Percentiles rank a stretch among this genome's conserved stretches.
These are phyloP conservation scores for Trichophyton benhamiae DNA, from an alignment of 2,329 filamentous ascomycete species.

Conservation along the genomic window DNA sequence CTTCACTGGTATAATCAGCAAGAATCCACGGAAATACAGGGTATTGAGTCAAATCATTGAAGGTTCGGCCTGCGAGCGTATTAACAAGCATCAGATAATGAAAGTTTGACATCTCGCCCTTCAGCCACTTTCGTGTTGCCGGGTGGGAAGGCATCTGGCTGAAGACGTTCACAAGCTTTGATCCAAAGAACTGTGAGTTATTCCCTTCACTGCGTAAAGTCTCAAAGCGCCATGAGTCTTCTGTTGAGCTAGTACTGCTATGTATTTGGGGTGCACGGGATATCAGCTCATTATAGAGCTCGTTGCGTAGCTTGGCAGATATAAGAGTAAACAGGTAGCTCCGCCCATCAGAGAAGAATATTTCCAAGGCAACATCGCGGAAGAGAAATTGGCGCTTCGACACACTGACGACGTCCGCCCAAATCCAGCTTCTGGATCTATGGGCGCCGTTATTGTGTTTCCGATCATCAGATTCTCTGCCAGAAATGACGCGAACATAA, in stretches of 20 bases:
- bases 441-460: constrained; percentile 51
- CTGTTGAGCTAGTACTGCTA: constrained; percentile 59
- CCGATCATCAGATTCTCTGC: constrained; percentile 52
- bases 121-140: constrained; percentile 78
- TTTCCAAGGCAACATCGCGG: constrained; percentile 87
- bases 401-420: constrained; percentile 86
- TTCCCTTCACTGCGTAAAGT: constrained; percentile 59
- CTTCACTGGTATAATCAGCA: constrained; percentile 88
- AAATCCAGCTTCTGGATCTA: constrained; percentile 81
- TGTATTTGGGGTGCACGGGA: constrained; percentile 69
- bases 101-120: constrained; percentile 94
- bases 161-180: constrained; percentile 86
- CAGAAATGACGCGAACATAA: constrained; percentile 86
- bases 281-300: constrained; percentile 64
- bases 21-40: constrained; percentile 96
- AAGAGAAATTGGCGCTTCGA: constrained; percentile 93
- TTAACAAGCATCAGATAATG: constrained; percentile 98
- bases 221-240: constrained; percentile 87
- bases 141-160: constrained; percentile 70
- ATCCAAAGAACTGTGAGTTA: constrained; percentile 57
- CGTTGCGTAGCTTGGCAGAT: constrained; percentile 60
- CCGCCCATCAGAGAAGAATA: constrained; percentile 92
- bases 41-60: constrained; percentile 96
- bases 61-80: constrained; percentile 89
- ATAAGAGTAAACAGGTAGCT: constrained; percentile 87